Evolutionary conservation across 306 rosid species (phyloP).

Genomic region (Acacia confusa): DNA sequence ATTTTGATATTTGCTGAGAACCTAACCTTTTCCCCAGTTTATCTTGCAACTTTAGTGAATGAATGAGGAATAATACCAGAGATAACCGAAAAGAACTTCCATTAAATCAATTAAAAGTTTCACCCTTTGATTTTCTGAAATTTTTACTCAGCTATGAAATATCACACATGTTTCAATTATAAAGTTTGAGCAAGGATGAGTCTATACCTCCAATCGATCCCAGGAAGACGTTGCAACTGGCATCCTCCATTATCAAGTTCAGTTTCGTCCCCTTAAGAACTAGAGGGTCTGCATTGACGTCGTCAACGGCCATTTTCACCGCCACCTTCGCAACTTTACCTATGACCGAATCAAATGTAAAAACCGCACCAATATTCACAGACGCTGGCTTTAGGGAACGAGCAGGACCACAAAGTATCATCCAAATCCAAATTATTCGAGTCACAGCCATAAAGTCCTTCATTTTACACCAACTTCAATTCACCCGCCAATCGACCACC

Average conservation of each 20-base stretch:
- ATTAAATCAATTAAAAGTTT: not conserved
- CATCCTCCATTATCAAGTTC: conserved; percentile 48
- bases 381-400: conserved; percentile 53
- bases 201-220: conserved; percentile 78
- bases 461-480: conserved; percentile 41
- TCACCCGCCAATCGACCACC: conserved; percentile 25
- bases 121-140: conserved; percentile 16
- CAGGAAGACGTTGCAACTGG: conserved; percentile 67
- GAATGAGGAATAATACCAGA: not conserved
- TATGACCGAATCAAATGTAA: conserved; percentile 73
- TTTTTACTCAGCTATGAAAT: not conserved
- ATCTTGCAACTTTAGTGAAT: conserved; percentile 22
- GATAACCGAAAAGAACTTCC: conserved; percentile 8
- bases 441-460: conserved; percentile 33
- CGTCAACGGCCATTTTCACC: conserved; percentile 73
- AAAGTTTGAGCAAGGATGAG: conserved; percentile 5
- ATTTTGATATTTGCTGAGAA: not conserved
- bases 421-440: conserved; percentile 46
- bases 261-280: conserved; percentile 69
- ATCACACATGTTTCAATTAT: not conserved
- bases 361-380: conserved; percentile 78
- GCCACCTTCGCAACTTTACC: conserved; percentile 74
- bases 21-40: not conserved
- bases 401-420: conserved; percentile 44
- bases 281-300: conserved; percentile 65